Conservation (phyloP, 148 eudicot genomes). For the Persicaria maculosa region DNA sequence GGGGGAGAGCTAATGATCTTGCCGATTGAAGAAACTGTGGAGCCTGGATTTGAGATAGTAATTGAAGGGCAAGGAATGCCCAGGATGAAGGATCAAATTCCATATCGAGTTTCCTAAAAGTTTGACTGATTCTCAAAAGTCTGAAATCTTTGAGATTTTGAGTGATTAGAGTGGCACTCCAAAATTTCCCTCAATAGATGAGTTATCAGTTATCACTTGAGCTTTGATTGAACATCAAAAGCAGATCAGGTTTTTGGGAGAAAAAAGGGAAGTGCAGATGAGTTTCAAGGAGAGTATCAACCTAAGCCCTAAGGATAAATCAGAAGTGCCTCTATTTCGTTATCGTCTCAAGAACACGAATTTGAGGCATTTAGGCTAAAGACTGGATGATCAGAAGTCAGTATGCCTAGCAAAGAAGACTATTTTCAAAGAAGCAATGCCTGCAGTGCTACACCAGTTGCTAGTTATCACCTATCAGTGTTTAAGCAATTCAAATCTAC, state of each 20-base stretch:
- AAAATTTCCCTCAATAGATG: not conserved
- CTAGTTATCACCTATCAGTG: no score
- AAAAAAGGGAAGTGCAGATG: not conserved
- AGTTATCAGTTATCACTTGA: not conserved
- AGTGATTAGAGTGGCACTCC: not conserved
- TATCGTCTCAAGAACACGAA: not conserved
- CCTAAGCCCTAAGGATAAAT: not conserved
- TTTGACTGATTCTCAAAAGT: constrained; percentile 13
- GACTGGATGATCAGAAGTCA: not conserved
- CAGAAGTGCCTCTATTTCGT: not conserved
- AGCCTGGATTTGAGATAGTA: constrained; percentile 13
- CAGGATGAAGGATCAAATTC: not conserved
- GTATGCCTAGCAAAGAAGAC: not conserved
- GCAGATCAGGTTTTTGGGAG: not conserved
- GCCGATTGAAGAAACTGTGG: not conserved
- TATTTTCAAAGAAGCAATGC: not conserved
- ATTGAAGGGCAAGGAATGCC: constrained; percentile 16
- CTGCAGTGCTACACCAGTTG: not conserved
- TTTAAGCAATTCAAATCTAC: no score
- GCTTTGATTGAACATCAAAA: not conserved
- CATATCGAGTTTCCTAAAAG: constrained; percentile 14
- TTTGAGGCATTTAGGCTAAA: not conserved
- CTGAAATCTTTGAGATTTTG: constrained; percentile 9
- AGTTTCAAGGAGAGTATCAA: not conserved
- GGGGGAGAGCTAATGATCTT: constrained; percentile 1